A percentile compares a stretch with the other conserved stretches of the same genome.
phyloP scores from a whole-genome alignment of 2,329 filamentous ascomycete species.

The Apiospora malaysiana region DNA sequence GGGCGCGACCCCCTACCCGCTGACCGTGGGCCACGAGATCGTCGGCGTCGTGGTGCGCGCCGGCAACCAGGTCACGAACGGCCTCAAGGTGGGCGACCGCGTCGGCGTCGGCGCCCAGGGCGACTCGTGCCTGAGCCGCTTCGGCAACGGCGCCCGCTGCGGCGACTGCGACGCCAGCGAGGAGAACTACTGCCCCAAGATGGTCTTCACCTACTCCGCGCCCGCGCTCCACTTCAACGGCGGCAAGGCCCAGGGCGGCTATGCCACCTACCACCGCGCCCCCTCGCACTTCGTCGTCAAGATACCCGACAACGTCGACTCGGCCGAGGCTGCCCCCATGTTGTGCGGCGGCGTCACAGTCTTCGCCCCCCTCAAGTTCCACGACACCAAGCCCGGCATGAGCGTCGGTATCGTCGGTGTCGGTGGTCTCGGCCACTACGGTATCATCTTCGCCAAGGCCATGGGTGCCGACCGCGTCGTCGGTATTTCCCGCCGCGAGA shows the following conservation, averaged over 20 bases:
- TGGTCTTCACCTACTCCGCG: conserved; percentile 50
- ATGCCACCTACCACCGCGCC: conserved; percentile 31
- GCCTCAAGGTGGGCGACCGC: conserved; percentile 57
- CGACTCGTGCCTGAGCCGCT: conserved; percentile 45
- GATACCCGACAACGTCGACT: conserved; percentile 44
- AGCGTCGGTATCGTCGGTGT: conserved; percentile 67
- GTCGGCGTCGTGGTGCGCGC: conserved; percentile 50
- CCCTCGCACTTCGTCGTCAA: conserved; percentile 48
- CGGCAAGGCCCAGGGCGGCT: conserved; percentile 60
- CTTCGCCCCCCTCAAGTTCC: conserved; percentile 62
- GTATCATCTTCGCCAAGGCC: conserved; percentile 68
- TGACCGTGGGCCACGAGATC: conserved; percentile 56
- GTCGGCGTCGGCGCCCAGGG: conserved; percentile 57
- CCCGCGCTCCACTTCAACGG: conserved; percentile 49
- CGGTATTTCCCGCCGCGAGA: conserved; percentile 55
- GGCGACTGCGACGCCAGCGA: conserved; percentile 28
- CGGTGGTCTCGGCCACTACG: conserved; percentile 69
- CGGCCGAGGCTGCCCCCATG: conserved; percentile 58
- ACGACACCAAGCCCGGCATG: conserved; percentile 67
- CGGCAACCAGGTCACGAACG: conserved; percentile 40
- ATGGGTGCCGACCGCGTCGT: conserved; percentile 62
- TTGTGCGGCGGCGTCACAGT: conserved; percentile 71
- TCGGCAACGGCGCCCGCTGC: conserved; percentile 34
- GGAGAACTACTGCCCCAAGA: conserved; percentile 33
- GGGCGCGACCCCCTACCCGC: conserved; percentile 31